These are phyloP conservation scores for Alternaria sp. DNA, from an alignment of 2,329 filamentous ascomycete genomes.

Conservation along the genomic window DNA sequence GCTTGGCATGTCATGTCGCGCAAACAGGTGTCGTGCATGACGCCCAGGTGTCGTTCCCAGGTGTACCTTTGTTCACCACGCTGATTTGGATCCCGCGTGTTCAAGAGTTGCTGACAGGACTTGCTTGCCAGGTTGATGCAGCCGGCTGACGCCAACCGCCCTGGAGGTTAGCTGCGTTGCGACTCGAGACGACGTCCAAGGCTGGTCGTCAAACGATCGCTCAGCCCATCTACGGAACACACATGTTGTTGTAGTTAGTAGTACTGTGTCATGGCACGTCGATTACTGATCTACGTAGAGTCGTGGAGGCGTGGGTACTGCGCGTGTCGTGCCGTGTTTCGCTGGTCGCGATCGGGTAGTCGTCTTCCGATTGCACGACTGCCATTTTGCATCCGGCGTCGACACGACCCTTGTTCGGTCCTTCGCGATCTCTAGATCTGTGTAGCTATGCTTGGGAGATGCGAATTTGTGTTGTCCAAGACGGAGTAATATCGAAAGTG, in stretches of 20 bases:
- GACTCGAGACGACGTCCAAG: background rate
- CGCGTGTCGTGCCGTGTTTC: background rate
- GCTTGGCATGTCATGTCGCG: slow-evolving; percentile 2
- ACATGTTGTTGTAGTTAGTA: background rate
- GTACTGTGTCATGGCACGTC: background rate
- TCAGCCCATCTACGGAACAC: background rate
- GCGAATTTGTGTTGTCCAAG: background rate
- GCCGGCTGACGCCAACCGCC: background rate
- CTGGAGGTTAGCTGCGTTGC: background rate
- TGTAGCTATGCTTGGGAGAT: background rate
- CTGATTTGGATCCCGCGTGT: background rate
- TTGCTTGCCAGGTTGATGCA: background rate
- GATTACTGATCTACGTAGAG: background rate
- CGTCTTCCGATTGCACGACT: background rate
- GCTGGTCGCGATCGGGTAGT: background rate
- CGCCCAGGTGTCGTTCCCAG: background rate
- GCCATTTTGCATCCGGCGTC: background rate
- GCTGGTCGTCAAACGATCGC: background rate
- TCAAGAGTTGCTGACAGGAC: background rate
- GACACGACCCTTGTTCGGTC: background rate
- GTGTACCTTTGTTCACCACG: background rate
- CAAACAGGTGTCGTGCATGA: background rate
- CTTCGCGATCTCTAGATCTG: background rate
- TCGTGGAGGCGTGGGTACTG: background rate
- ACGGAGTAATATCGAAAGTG: background rate